Evolutionary conservation across 2,329 filamentous ascomycete species (phyloP), one percentile per base, ranked within the genome.

Genomic region (Coniosporium tulheliwenetii): DNA sequence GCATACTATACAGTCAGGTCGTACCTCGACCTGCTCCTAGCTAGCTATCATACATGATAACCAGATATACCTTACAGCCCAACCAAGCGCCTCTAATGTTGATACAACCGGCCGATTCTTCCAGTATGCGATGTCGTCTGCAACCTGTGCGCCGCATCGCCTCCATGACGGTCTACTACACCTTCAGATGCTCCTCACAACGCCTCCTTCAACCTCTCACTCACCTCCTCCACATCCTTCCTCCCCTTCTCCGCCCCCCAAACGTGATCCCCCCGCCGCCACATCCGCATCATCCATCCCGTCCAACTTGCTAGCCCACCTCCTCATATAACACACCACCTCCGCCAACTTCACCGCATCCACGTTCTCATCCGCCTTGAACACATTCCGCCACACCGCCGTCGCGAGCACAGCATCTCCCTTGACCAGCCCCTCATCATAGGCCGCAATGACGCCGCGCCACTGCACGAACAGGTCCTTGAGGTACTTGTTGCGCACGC

Each of bases 401-500:
- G 81, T 71, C 3, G 80, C 84, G 10, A 91, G 69, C 42, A 84
- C 74, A 10, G 82, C 79, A 56, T 93, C 85, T 8, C 81, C 81
- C 58, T 78, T 79, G 48, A 78, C 69, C 36, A 93, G 56, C 0
- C 82, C 85, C 64, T 91, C 84, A 56, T 93, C 85, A 57, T 87
- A 91, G 1, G 85, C 84, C 7, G 86, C 71, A 15, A 93, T 69
- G 41, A 87, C 67, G 29, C 87, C 91, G 42, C 91, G 79, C 85
- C 89, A 98, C 63, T 94, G 86, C 44, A 86, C 70, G 52, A 91
- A 96, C 44, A 95, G 71, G 59, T 96, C 89, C 61, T 95, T 94
- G 39, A 79, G 61, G 47, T 77, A 75, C 47, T 69, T 70, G 49
- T 76, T 75, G 39, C 76, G 66, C 14, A 77, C 64, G 0, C 64